Conservation (phyloP, 1,139 yeast species). For the Pichia sp. region DNA sequence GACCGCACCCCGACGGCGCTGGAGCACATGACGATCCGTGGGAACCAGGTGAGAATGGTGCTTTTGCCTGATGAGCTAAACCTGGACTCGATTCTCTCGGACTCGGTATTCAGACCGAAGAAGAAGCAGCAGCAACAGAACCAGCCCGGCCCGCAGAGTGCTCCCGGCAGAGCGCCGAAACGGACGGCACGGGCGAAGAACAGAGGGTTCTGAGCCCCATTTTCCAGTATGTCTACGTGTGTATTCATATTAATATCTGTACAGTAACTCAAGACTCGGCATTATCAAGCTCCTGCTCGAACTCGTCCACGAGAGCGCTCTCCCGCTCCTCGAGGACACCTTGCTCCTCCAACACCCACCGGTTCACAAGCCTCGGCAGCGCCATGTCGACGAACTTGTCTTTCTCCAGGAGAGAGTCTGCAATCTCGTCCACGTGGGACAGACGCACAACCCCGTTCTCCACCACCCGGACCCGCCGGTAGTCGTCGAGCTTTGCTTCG, state of each 20-base stretch:
- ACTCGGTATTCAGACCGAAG: slow-evolving; percentile 47
- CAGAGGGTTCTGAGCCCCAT: slow-evolving; percentile 13
- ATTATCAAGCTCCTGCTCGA: slow-evolving; percentile 24
- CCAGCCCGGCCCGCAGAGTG: neutral
- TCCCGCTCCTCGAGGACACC: slow-evolving; percentile 39
- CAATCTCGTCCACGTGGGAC: slow-evolving; percentile 54
- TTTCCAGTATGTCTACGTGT: neutral
- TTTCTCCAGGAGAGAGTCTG: slow-evolving; percentile 47
- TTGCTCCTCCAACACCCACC: slow-evolving; percentile 39
- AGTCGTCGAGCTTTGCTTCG: slow-evolving; percentile 53
- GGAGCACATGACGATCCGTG: slow-evolving; percentile 82
- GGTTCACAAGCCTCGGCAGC: slow-evolving; percentile 50
- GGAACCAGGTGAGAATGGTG: slow-evolving; percentile 83
- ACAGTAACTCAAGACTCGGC: slow-evolving; percentile 6
- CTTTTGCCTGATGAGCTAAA: slow-evolving; percentile 86
- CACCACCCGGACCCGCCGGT: slow-evolving; percentile 45
- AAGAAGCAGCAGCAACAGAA: slow-evolving; percentile 15
- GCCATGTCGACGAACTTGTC: slow-evolving; percentile 56
- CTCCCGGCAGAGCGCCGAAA: slow-evolving; percentile 10
- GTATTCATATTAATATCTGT: neutral
- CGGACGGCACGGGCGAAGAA: slow-evolving; percentile 11
- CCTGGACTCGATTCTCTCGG: slow-evolving; percentile 68
- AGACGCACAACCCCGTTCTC: slow-evolving; percentile 17
- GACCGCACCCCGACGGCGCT: slow-evolving; percentile 69
- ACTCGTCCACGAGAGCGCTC: slow-evolving; percentile 32